Evolutionary conservation across 2,329 filamentous ascomycete species (phyloP).

Genomic region (Talaromyces verruculosus): DNA sequence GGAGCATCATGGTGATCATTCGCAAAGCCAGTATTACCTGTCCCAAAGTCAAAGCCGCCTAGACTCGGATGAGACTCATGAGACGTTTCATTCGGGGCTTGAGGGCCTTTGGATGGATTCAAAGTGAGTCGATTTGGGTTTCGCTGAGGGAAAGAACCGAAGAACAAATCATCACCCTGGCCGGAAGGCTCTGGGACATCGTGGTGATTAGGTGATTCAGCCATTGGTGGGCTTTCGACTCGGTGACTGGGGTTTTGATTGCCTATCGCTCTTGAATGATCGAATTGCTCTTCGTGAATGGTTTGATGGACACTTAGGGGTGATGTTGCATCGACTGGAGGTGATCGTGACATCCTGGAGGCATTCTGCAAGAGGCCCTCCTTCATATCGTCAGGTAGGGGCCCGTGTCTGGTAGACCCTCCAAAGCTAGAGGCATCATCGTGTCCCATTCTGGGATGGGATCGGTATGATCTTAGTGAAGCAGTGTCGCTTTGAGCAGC

Average conservation of each 20-base stretch:
- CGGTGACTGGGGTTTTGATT: not conserved
- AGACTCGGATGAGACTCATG: conserved; percentile 10
- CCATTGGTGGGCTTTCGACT: not conserved
- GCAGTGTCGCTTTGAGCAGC: conserved; percentile 45
- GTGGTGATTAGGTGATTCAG: not conserved
- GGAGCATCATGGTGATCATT: conserved; percentile 16
- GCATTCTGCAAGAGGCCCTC: conserved; percentile 58
- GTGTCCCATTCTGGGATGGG: conserved; percentile 38
- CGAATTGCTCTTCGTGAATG: not conserved
- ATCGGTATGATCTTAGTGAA: conserved; percentile 37
- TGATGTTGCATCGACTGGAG: conserved; percentile 38
- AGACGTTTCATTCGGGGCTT: not conserved
- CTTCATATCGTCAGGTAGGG: conserved; percentile 47
- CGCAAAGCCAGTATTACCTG: not conserved
- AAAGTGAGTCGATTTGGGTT: not conserved
- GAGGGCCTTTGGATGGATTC: not conserved
- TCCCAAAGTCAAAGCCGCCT: conserved; percentile 20
- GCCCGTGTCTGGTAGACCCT: conserved; percentile 48
- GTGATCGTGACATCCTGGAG: conserved; percentile 56
- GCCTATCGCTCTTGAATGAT: not conserved
- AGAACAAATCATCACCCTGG: conserved; percentile 12
- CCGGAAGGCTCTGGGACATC: not conserved
- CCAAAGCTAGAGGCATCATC: conserved; percentile 56
- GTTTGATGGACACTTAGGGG: not conserved
- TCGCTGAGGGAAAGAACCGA: conserved; percentile 7